Evolutionary conservation across 306 rosid species (phyloP), one percentile per base, ranked within the genome.

Genomic region (Quercus variabilis): DNA sequence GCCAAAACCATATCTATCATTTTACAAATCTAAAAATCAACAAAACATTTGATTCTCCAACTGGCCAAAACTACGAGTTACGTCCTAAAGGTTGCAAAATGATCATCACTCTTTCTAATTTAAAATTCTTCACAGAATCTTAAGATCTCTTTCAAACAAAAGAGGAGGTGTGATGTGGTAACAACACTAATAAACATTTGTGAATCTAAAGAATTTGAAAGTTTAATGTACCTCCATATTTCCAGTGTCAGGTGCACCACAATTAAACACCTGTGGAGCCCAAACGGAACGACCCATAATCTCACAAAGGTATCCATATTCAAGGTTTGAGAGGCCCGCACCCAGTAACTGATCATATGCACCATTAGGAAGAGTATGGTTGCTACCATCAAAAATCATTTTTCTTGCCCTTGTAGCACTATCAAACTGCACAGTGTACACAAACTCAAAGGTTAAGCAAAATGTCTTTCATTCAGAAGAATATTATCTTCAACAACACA

Each of bases 181-280:
- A 26, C 5, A 71, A 23, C 13, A 73, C 77, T 41, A 74, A 70
- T 58, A 31, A 55, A 52, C 73, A 83, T 65, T 20, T 56, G 63
- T 74, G 71, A 78, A 58, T 55, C 71, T 21, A 65, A 21, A 46
- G 57, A 71, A 81, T 31, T 56, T 70, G n/a, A 17, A 77, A 74
- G 49, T 84, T 55, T 69, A 79, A 80, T 67, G 86, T 83, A 95
- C 99, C 97, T 95, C 99, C 99, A 93, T 95, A 82, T 95, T 95
- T 74, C 99, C 99, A 1, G 99, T 95, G 89, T 91, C 99, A 52
- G 99, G 99, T 54, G 98, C 89, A 33, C 91, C 90, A 78, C 99
- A 95, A 65, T 95, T 95, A 80, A 95, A 95, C 71, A 95, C 85
- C 81, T 90, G 99, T 15, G 98, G 99, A 71, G 99, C 98, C 98